Base-by-base conservation (phyloP, 331 rosid species). In the Phaseolus coccineus region DNA sequence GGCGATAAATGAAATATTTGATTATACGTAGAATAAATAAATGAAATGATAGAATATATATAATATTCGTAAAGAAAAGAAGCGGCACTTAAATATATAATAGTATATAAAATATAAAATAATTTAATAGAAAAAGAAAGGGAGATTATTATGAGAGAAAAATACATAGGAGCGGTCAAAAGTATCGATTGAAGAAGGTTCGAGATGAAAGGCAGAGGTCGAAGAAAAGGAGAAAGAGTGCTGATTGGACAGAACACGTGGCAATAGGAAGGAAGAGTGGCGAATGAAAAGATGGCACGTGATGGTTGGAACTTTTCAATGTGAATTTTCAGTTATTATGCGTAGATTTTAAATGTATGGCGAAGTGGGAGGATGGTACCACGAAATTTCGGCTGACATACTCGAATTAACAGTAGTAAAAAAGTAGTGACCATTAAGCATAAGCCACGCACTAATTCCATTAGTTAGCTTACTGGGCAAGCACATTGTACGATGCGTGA, bases 401-500 rank as follows among this genome's bases (percentile, higher is more conserved):
- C 4, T 24, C n/a, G 4, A 50, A 44, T 30, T 47, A 80, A 44
- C 33, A 16, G 7, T 16, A 51, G 6, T 30, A 28, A 28, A 40
- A 37, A 42, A 12, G 1, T 65, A 81, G 62, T 61, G 64, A 35
- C 37, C 59, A 47, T 27, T 37, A 28, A 52, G 13, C 47, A 33
- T 16, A 15, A 63, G 25, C 14, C 69, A 65, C 78, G 50, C 77
- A 47, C 72, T 22, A 51, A 44, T 39, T 51, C 53, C 30, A 27
- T 65, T 48, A 11, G 14, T 8, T 64, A 56, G 80, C 85, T 56
- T 22, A 72, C 69, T 47, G 80, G 84, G 53, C 5, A 74, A 73
- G 76, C 84, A 85, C 84, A 47, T 51, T 55, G 55, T 37, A 1
- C 79, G 77, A 66, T 57, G 83, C 81, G 81, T 39, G 70, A 14